Evolutionary conservation across 805 yeast genomes (phyloP).

Genomic region (Sugiyamaella valdiviana): DNA sequence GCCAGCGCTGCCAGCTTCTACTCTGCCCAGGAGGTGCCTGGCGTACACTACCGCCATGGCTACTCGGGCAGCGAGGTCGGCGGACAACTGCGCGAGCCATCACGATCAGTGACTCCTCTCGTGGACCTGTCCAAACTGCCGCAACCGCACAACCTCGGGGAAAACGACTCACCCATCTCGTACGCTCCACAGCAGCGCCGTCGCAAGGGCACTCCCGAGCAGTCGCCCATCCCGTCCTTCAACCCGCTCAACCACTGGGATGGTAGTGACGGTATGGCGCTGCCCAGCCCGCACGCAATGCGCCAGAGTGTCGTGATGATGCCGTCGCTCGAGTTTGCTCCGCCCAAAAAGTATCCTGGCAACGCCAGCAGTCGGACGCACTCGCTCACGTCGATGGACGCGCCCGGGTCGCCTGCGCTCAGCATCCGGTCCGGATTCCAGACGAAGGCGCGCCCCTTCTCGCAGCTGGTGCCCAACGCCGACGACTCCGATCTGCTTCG

Average conservation of each 20-base stretch:
- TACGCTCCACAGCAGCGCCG: constrained; percentile 21
- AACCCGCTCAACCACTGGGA: constrained; percentile 8
- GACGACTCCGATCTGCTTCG: constrained; percentile 18
- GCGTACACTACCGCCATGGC: background rate
- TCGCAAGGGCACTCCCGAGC: constrained; percentile 9
- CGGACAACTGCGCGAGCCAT: constrained; percentile 4
- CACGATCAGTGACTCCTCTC: constrained; percentile 12
- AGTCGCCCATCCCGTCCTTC: constrained; percentile 10
- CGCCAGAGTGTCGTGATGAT: constrained; percentile 19
- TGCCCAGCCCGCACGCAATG: constrained; percentile 24
- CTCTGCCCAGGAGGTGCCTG: background rate
- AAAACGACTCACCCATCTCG: constrained; percentile 18
- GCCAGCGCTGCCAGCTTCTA: background rate
- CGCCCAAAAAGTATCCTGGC: constrained; percentile 20
- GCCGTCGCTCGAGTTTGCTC: constrained; percentile 22
- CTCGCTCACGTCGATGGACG: constrained; percentile 7
- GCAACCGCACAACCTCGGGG: constrained; percentile 22
- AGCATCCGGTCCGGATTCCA: background rate
- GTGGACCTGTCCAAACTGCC: constrained; percentile 20
- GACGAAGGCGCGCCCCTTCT: constrained; percentile 9
- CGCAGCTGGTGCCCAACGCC: constrained; percentile 21
- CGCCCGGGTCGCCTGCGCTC: constrained; percentile 1
- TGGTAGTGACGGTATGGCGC: constrained; percentile 6
- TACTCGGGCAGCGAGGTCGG: background rate
- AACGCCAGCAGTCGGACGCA: background rate